phyloP scores from a whole-genome alignment of 495 filamentous ascomycete species.

The Talaromyces thailandensis region DNA sequence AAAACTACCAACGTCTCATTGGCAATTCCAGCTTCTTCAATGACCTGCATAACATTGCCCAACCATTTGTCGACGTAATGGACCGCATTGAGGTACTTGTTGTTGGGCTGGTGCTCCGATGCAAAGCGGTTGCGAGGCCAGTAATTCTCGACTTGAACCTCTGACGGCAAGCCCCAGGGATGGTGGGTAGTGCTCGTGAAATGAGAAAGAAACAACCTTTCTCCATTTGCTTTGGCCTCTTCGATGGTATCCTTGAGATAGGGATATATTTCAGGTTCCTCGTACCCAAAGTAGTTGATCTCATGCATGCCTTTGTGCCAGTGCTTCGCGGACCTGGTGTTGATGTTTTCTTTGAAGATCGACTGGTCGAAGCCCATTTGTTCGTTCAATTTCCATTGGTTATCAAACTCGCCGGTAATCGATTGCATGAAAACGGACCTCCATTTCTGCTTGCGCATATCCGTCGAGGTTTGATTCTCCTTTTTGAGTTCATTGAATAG shows the following conservation, averaged over 20 bases:
- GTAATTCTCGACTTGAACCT: conserved; percentile 19
- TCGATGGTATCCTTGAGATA: conserved; percentile 22
- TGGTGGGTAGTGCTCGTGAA: conserved; percentile 33
- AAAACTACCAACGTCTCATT: conserved; percentile 36
- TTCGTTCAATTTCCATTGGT: conserved; percentile 20
- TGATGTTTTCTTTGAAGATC: conserved; percentile 22
- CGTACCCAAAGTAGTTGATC: conserved; percentile 32
- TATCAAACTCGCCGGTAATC: conserved; percentile 29
- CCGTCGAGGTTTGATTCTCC: background rate
- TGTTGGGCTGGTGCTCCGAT: conserved; percentile 18
- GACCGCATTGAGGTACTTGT: conserved; percentile 32
- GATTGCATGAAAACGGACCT: conserved; percentile 30
- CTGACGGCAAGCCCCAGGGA: conserved; percentile 25
- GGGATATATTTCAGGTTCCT: conserved; percentile 12
- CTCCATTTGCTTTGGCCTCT: conserved; percentile 16
- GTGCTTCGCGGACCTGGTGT: conserved; percentile 15
- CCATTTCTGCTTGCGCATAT: conserved; percentile 18
- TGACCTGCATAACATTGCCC: conserved; percentile 22
- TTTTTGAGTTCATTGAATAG: conserved; percentile 27
- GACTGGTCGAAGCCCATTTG: conserved; percentile 26
- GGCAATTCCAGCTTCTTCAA: conserved; percentile 31
- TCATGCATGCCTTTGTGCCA: conserved; percentile 19
- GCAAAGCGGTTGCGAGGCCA: conserved; percentile 11
- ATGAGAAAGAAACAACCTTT: conserved; percentile 30
- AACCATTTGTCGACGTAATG: conserved; percentile 35